These are phyloP conservation scores for Epichloe elymi DNA, from an alignment of 2,329 filamentous ascomycete genomes.

Conservation along the genomic window DNA sequence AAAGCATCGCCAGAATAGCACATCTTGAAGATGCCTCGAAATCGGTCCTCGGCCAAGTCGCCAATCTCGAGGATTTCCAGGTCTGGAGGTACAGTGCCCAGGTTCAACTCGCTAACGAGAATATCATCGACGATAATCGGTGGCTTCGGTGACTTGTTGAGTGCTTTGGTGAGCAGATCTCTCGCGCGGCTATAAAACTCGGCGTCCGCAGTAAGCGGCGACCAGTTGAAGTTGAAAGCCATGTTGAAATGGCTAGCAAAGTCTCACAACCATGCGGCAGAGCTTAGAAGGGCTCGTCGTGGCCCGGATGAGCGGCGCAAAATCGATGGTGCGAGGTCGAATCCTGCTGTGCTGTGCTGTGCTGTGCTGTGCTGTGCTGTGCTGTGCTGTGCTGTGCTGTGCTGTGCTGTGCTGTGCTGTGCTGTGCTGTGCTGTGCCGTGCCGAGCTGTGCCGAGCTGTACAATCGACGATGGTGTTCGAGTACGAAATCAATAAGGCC, in stretches of 20 bases:
- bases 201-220: conserved; percentile 90
- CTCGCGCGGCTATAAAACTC: conserved; percentile 80
- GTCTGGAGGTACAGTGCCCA: conserved; percentile 87
- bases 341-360: background rate
- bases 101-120: conserved; percentile 92
- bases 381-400: background rate
- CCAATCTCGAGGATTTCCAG: conserved; percentile 96
- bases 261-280: conserved; percentile 21
- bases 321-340: conserved; percentile 3
- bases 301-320: conserved; percentile 4
- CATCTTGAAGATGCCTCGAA: conserved; percentile 99
- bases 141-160: conserved; percentile 96
- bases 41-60: conserved; percentile 90
- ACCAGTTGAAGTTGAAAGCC: conserved; percentile 99
- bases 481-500: too few species aligned
- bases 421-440: background rate
- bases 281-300: conserved; percentile 10
- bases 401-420: background rate
- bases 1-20: conserved; percentile 93
- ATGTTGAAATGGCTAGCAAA: conserved; percentile 47
- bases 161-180: conserved; percentile 83
- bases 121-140: conserved; percentile 99
- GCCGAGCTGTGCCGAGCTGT: too few species aligned
- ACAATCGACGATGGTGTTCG: too few species aligned
- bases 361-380: background rate